Conservation (phyloP, 2,329 filamentous ascomycete genomes). For the Catunica adiposa region DNA sequence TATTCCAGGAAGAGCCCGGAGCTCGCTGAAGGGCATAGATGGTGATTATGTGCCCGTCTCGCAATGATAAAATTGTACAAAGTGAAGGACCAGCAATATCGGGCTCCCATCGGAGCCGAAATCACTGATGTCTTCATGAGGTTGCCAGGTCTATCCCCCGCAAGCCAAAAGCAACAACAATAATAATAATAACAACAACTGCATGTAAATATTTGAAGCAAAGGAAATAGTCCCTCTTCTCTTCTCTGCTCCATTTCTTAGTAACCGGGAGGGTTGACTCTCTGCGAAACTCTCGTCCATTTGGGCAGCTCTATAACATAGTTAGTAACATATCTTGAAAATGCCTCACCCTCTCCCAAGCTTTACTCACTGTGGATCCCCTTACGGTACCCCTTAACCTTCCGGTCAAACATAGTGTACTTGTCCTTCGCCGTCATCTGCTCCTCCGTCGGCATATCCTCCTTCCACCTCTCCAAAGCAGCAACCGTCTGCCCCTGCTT, state of each 20-base stretch:
- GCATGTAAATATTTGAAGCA: background rate
- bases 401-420: slow-evolving; percentile 94
- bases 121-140: no score
- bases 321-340: background rate
- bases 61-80: background rate
- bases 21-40: no score
- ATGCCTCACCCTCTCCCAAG: background rate
- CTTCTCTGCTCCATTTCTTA: slow-evolving; percentile 27
- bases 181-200: background rate
- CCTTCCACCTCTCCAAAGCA: slow-evolving; percentile 77
- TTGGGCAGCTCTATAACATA: slow-evolving; percentile 52
- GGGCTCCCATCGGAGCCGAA: background rate
- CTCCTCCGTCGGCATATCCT: slow-evolving; percentile 84
- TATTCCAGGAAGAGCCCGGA: background rate
- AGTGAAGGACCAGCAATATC: background rate
- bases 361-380: slow-evolving; percentile 92
- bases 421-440: slow-evolving; percentile 96
- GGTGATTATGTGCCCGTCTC: no score
- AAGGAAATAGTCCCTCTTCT: background rate
- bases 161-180: background rate
- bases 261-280: slow-evolving; percentile 88
- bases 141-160: background rate
- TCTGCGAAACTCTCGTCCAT: slow-evolving; percentile 90
- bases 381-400: slow-evolving; percentile 91
- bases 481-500: slow-evolving; percentile 57